Evolutionary conservation across 2,329 filamentous ascomycete species (phyloP), one percentile per base, ranked within the genome.

Genomic region (Aspergillus tanneri): DNA sequence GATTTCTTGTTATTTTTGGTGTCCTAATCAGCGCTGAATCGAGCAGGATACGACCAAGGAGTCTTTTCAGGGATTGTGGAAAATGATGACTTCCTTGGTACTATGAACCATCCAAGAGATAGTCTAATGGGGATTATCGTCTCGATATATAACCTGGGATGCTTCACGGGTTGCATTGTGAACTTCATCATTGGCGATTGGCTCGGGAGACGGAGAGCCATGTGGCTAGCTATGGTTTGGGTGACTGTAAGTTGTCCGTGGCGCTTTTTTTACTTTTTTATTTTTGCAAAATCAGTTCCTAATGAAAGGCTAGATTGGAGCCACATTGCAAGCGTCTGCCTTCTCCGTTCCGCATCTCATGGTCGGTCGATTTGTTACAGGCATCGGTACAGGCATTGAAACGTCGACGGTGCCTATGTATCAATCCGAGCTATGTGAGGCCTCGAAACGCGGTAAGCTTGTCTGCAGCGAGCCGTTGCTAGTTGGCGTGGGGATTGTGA

Each of bases 11-110:
- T 34, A 18, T 34, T 6, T 7, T 8, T 5, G 14, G 30, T 6
- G 6, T 18, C 5, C 6, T 14, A 14, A 6, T n/a, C 14, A n/a
- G 14, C 5, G 18, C n/a, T 38, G 11, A 34, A 12, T 27, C 35
- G 10, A 19, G 12, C 16, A 65, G 75, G 74, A 1, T 78, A 78
- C 35, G 75, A 77, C 16, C 75, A 77, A 52, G 75, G 75, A 27
- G 74, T 77, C 0, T 77, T 78, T 50, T 69, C 71, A 2, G 73
- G 74, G 4, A 74, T 79, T 9, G 65, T 78, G 6, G 69, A 74
- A 10, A 76, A 73, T 19, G 56, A 71, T 10, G 67, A 78, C 45
- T 78, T 72, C 54, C 61, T 77, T 2, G 47, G 62, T 3, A 67
- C 67, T 2, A 73, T 77, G 49, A 47, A 63, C 21, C 57, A 72